Percentiles rank a stretch among this genome's conserved stretches.
phyloP scores from a whole-genome alignment of 768 basidiomycete genomes.

The Lentinus tigrinus region DNA sequence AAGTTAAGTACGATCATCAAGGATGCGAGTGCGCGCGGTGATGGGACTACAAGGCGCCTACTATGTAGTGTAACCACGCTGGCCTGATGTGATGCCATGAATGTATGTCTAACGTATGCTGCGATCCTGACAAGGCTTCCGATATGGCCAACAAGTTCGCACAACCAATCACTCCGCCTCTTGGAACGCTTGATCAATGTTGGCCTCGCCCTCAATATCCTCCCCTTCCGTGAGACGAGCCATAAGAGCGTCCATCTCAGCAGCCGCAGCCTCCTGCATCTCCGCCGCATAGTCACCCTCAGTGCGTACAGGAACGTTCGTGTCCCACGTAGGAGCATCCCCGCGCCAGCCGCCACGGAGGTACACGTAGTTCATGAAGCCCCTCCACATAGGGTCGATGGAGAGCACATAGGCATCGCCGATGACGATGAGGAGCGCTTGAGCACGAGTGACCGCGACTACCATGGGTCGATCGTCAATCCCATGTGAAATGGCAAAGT shows the following conservation, averaged over 20 bases:
- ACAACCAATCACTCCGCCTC: neutral
- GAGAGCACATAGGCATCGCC: slow-evolving; percentile 60
- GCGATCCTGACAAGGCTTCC: too few relatives aligned
- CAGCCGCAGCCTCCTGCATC: slow-evolving; percentile 23
- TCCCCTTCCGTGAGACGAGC: slow-evolving; percentile 22
- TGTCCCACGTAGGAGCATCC: slow-evolving; percentile 29
- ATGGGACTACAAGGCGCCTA: too few relatives aligned
- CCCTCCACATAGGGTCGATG: slow-evolving; percentile 58
- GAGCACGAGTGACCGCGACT: slow-evolving; percentile 69
- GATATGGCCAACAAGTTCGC: too few relatives aligned
- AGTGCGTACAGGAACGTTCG: slow-evolving; percentile 36
- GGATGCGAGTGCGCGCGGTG: too few relatives aligned
- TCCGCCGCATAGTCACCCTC: slow-evolving; percentile 39
- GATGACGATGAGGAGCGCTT: slow-evolving; percentile 61
- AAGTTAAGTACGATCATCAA: too few relatives aligned
- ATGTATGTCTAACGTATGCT: too few relatives aligned
- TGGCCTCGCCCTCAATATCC: slow-evolving; percentile 14
- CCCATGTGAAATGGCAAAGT: neutral
- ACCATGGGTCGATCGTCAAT: neutral
- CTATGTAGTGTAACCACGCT: too few relatives aligned
- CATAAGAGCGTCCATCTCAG: slow-evolving; percentile 37
- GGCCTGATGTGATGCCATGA: too few relatives aligned
- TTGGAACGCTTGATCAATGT: slow-evolving; percentile 16
- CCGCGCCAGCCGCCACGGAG: slow-evolving; percentile 54
- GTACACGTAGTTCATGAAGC: slow-evolving; percentile 58